Conservation (phyloP, 208 protist genomes). For the Leptomonas pyrrhocoris region DNA sequence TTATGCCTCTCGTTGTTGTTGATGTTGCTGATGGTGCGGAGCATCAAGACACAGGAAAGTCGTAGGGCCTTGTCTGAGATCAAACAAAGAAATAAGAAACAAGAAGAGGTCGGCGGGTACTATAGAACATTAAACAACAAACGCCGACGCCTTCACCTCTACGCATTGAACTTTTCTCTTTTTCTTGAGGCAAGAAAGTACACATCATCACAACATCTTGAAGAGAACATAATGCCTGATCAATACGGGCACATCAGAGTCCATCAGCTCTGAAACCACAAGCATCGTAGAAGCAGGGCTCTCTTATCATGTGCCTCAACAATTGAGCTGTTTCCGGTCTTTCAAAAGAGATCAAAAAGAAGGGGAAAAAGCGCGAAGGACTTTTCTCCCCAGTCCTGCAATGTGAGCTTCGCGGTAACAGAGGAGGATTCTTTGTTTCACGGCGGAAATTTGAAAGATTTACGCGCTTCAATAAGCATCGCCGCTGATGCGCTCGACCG, state of each 20-base stretch:
- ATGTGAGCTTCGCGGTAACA: too few relatives aligned
- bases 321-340: too few relatives aligned
- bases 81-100: slow-evolving; percentile 13
- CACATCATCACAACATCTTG: not conserved
- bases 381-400: too few relatives aligned
- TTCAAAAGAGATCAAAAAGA: not conserved
- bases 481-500: too few relatives aligned
- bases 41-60: not conserved
- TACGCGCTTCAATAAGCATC: too few relatives aligned
- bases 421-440: too few relatives aligned
- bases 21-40: not conserved
- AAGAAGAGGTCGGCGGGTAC: slow-evolving; percentile 9
- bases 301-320: too few relatives aligned
- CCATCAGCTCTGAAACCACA: not conserved
- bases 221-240: not conserved
- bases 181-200: too few relatives aligned
- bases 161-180: too few relatives aligned
- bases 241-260: not conserved
- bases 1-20: not conserved
- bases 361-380: too few relatives aligned
- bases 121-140: slow-evolving; percentile 30
- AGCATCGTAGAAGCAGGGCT: not conserved
- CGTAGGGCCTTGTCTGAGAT: not conserved
- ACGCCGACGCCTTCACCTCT: too few relatives aligned
- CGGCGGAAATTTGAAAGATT: too few relatives aligned